Conservation (phyloP, 495 filamentous ascomycete species). For the Aspergillus coremiiformis region DNA sequence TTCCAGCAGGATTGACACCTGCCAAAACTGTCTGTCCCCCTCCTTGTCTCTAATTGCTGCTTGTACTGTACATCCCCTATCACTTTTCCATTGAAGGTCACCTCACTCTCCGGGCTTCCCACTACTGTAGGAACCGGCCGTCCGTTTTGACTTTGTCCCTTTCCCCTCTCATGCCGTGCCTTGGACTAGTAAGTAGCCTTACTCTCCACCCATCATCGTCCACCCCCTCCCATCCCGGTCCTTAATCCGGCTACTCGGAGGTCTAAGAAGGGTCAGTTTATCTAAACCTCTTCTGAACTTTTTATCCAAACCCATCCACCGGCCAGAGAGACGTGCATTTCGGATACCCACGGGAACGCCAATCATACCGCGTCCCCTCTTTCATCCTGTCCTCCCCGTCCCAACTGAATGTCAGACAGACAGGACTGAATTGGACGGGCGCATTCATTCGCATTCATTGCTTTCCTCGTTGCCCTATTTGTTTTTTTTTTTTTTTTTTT, state of each 20-base stretch:
- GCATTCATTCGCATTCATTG: constrained; percentile 1
- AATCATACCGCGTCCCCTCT: constrained; percentile 13
- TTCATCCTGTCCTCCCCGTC: background rate
- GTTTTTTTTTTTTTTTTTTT: constrained; percentile 3
- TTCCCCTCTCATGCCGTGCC: background rate
- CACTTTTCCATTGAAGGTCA: background rate
- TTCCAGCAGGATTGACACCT: constrained; percentile 14
- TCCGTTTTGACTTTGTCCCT: background rate
- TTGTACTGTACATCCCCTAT: background rate
- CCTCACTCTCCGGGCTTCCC: background rate
- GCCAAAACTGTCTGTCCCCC: constrained; percentile 5
- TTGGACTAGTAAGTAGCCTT: background rate
- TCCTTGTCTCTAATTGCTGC: background rate
- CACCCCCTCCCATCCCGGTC: background rate
- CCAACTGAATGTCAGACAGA: background rate
- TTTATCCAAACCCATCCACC: background rate
- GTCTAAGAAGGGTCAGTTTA: background rate
- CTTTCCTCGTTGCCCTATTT: constrained; percentile 1
- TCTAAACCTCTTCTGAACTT: background rate
- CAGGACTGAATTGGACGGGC: background rate
- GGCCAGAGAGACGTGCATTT: constrained; percentile 5
- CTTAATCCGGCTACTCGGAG: background rate
- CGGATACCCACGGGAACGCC: constrained; percentile 17
- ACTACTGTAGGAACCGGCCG: background rate
- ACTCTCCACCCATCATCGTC: background rate